Evolutionary conservation across 2,329 filamentous ascomycete genomes (phyloP).

Genomic region (Pseudogymnoascus sp.): DNA sequence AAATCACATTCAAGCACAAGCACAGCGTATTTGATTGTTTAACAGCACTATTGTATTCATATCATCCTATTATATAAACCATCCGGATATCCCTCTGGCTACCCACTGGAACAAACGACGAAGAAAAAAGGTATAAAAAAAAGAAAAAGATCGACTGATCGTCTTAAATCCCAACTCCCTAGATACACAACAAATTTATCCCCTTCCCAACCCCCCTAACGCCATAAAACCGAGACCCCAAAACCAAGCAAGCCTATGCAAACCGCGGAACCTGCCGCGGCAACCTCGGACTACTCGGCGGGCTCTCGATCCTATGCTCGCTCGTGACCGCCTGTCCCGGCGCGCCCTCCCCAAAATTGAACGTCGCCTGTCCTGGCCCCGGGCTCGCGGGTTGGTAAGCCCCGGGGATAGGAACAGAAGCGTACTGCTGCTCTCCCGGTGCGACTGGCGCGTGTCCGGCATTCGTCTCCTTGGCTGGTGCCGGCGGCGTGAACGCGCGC

Average conservation of each 20-base stretch:
- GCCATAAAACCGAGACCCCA: neutral
- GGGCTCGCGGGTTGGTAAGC: slow-evolving; percentile 60
- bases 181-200: neutral
- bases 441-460: slow-evolving; percentile 60
- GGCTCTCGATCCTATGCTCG: slow-evolving; percentile 25
- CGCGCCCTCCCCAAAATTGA: slow-evolving; percentile 27
- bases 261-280: neutral
- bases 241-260: neutral
- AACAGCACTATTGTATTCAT: neutral
- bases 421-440: slow-evolving; percentile 77
- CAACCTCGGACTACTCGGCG: slow-evolving; percentile 23
- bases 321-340: slow-evolving; percentile 25
- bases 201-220: neutral
- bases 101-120: neutral
- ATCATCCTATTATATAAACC: neutral
- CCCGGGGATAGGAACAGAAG: slow-evolving; percentile 77
- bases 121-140: neutral
- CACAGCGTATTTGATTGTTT: neutral
- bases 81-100: neutral
- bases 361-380: slow-evolving; percentile 37
- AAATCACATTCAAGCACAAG: neutral
- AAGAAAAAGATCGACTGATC: neutral
- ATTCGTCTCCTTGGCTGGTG: slow-evolving; percentile 31
- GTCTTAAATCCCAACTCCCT: neutral
- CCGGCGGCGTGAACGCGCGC: slow-evolving; percentile 46